These are phyloP conservation scores for Capsicum pubescens DNA, from an alignment of 257 asterid genomes.

Conservation along the genomic window DNA sequence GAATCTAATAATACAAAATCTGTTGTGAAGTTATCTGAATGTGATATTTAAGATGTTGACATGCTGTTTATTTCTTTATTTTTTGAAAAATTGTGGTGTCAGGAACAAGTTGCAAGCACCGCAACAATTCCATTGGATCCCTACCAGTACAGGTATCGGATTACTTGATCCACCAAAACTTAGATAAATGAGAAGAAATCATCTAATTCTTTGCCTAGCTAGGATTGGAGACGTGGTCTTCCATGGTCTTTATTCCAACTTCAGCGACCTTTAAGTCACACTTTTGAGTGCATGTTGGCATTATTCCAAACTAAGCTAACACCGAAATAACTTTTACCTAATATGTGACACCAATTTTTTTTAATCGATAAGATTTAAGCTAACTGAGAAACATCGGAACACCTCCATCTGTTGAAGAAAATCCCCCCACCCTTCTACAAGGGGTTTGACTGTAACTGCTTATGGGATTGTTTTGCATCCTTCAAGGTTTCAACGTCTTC, in stretches of 20 bases:
- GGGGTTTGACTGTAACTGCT: too few species aligned
- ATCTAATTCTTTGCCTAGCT: not conserved
- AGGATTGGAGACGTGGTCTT: not conserved
- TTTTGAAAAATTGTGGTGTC: not conserved
- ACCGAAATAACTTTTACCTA: not conserved
- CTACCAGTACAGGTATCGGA: not conserved
- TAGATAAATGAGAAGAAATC: not conserved
- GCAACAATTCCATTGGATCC: not conserved
- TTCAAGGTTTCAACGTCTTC: too few species aligned
- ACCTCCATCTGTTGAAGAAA: not conserved
- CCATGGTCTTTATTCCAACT: constrained; percentile 4
- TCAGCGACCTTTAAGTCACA: not conserved
- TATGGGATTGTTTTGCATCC: too few species aligned
- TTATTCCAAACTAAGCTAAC: not conserved
- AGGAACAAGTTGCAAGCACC: not conserved
- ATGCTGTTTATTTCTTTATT: not conserved
- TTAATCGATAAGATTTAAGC: not conserved
- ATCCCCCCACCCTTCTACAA: too few species aligned
- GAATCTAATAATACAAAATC: not conserved
- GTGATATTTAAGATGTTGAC: not conserved
- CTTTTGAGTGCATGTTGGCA: not conserved
- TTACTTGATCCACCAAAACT: not conserved
- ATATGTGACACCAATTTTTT: not conserved
- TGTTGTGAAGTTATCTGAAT: not conserved
- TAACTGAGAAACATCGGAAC: not conserved